These are phyloP conservation scores for Kuraishia cidri DNA, from an alignment of 805 yeast genomes.

Conservation along the genomic window DNA sequence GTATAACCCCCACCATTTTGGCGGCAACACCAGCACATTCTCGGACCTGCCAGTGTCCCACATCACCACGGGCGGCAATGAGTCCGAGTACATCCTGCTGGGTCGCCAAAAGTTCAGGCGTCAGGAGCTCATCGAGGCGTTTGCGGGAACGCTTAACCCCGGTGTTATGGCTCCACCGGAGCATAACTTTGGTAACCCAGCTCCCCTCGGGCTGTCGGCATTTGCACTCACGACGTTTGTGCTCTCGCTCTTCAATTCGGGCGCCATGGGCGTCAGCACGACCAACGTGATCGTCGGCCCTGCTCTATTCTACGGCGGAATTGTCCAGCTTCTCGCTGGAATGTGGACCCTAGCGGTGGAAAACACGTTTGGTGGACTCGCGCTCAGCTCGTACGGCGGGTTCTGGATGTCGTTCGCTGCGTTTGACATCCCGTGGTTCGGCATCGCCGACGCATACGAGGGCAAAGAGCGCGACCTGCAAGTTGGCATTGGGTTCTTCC, in stretches of 20 bases:
- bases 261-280: slow-evolving; percentile 58
- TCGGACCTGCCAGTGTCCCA: no score
- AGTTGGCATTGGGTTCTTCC: slow-evolving; percentile 48
- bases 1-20: no score
- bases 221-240: slow-evolving; percentile 65
- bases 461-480: slow-evolving; percentile 28
- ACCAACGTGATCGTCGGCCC: slow-evolving; percentile 55
- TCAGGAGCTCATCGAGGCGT: slow-evolving; percentile 52
- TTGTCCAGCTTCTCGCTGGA: slow-evolving; percentile 64
- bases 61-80: slow-evolving; percentile 19
- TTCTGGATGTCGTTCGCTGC: slow-evolving; percentile 76
- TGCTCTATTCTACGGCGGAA: slow-evolving; percentile 68
- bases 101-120: slow-evolving; percentile 65
- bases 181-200: slow-evolving; percentile 63
- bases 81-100: slow-evolving; percentile 57
- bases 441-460: slow-evolving; percentile 39
- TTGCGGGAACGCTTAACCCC: slow-evolving; percentile 80
- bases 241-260: slow-evolving; percentile 51
- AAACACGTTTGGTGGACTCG: slow-evolving; percentile 69
- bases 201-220: slow-evolving; percentile 68
- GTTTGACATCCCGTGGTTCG: slow-evolving; percentile 48
- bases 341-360: slow-evolving; percentile 71
- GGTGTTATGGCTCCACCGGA: slow-evolving; percentile 51
- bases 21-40: no score
- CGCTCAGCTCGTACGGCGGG: slow-evolving; percentile 54